Evolutionary conservation across 805 yeast species (phyloP).

Genomic region (Metschnikowia colocasiae): DNA sequence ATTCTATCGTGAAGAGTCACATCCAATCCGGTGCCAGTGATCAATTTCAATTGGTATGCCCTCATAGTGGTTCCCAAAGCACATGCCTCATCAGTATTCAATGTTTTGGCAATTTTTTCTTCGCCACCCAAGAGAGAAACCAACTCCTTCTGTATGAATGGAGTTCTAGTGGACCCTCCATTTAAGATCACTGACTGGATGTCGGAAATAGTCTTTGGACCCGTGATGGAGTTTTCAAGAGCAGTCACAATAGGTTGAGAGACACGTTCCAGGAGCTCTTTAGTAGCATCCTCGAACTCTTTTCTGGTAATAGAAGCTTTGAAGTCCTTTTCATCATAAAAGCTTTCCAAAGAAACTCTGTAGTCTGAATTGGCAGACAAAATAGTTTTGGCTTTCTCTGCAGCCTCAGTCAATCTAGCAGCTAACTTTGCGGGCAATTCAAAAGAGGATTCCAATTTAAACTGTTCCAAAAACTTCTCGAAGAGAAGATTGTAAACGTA

Average conservation of each 20-base stretch:
- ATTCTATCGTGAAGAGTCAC: conserved; percentile 58
- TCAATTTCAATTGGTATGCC: conserved; percentile 64
- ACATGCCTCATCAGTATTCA: conserved; percentile 94
- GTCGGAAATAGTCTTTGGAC: conserved; percentile 25
- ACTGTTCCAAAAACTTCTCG: conserved; percentile 50
- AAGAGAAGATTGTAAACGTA: conserved; percentile 58
- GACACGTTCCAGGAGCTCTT: conserved; percentile 45
- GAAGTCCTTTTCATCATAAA: conserved; percentile 73
- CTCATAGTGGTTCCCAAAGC: conserved; percentile 86
- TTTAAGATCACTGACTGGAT: conserved; percentile 68
- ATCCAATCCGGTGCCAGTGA: conserved; percentile 50
- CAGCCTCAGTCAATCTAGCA: conserved; percentile 69
- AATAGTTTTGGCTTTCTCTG: conserved; percentile 85
- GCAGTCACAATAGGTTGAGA: conserved; percentile 54
- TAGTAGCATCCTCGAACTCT: conserved; percentile 66
- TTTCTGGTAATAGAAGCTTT: conserved; percentile 62
- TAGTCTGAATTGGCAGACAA: conserved; percentile 87
- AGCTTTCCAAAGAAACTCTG: conserved; percentile 68
- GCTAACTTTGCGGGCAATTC: conserved; percentile 55
- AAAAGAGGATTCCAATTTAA: conserved; percentile 35
- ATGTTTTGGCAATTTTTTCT: conserved; percentile 67
- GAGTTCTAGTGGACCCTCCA: conserved; percentile 92
- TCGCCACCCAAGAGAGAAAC: conserved; percentile 49
- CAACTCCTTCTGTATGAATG: conserved; percentile 70
- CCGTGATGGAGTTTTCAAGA: conserved; percentile 33